Evolutionary conservation across 257 asterid species (phyloP).

Genomic region (Solanum pinnatisectum): DNA sequence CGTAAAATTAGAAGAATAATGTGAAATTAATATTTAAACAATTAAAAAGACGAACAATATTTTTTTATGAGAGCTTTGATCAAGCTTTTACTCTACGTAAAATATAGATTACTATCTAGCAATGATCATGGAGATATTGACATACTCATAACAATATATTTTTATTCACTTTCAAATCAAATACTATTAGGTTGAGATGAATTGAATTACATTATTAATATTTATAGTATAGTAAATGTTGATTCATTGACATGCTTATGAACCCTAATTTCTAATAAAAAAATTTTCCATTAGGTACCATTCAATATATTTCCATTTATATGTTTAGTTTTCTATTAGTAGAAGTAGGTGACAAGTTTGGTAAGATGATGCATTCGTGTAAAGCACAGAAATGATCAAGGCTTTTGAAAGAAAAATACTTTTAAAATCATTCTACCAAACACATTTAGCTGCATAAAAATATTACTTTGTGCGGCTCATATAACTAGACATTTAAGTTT

Average conservation of each 20-base stretch:
- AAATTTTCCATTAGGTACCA: not conserved
- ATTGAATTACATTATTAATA: not conserved
- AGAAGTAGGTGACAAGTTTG: not conserved
- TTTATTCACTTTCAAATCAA: not conserved
- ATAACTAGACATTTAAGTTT: too few species aligned
- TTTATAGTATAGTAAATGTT: not conserved
- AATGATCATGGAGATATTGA: not conserved
- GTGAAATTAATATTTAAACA: too few species aligned
- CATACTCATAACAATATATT: not conserved
- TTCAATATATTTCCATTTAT: not conserved
- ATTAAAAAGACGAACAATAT: rapidly evolving
- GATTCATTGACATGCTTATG: not conserved
- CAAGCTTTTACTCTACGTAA: too few species aligned
- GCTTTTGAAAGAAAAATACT: not conserved
- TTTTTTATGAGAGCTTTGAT: rapidly evolving
- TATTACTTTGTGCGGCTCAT: rapidly evolving
- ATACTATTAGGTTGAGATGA: not conserved
- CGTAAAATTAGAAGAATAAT: too few species aligned
- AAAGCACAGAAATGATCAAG: not conserved
- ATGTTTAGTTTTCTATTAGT: not conserved
- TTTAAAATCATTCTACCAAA: not conserved
- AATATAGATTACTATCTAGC: not conserved
- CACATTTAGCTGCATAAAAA: too few species aligned
- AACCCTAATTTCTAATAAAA: not conserved
- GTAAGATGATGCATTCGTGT: not conserved